Evolutionary conservation across 2,329 filamentous ascomycete genomes (phyloP).

Genomic region (Stemphylium vesicarium): DNA sequence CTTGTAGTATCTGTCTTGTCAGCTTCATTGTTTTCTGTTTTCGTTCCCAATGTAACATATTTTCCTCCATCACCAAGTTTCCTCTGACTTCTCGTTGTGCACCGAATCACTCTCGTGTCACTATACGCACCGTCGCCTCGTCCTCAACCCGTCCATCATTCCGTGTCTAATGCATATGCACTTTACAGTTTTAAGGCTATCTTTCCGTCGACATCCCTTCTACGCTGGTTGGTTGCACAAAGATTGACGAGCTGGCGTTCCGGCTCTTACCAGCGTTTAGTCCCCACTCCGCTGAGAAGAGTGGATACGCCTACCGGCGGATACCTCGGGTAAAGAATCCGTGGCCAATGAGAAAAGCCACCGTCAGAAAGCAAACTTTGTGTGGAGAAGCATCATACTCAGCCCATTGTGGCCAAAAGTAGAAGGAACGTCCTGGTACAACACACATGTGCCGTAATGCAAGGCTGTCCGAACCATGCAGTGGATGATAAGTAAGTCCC

Average conservation of each 20-base stretch:
- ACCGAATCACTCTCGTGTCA: neutral
- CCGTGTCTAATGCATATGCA: neutral
- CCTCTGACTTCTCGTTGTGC: neutral
- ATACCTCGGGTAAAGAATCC: neutral
- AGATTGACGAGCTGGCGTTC: constrained; percentile 1
- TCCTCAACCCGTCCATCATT: neutral
- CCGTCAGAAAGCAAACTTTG: neutral
- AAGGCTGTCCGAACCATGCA: neutral
- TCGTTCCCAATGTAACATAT: constrained; percentile 20
- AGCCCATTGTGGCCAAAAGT: neutral
- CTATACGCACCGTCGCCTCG: neutral
- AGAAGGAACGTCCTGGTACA: neutral
- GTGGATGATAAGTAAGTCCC: too few relatives aligned
- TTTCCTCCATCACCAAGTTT: neutral
- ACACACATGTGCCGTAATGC: neutral
- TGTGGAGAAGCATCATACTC: constrained; percentile 4
- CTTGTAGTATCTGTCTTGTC: neutral
- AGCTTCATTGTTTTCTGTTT: neutral
- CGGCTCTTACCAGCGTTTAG: constrained; percentile 1
- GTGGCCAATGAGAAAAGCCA: neutral
- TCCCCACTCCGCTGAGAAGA: neutral
- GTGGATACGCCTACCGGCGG: neutral
- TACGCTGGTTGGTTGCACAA: neutral
- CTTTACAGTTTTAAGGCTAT: neutral
- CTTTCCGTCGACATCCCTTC: neutral